phyloP scores from a whole-genome alignment of 2,329 filamentous ascomycete genomes.

The Talaromyces sp. region DNA sequence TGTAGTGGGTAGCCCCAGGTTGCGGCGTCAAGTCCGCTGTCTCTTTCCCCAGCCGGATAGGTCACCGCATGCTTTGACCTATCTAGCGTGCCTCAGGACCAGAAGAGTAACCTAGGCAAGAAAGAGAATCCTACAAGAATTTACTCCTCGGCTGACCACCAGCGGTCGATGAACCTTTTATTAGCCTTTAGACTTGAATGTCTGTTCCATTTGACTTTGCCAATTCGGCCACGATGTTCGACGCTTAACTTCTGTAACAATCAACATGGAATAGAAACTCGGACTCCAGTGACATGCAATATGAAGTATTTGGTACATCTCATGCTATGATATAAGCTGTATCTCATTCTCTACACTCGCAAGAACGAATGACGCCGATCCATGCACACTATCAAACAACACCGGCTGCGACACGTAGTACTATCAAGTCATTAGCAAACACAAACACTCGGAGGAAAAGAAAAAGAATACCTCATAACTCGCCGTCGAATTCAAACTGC shows the following conservation, averaged over 20 bases:
- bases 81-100: no score
- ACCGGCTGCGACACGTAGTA: conserved; percentile 25
- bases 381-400: conserved; percentile 24
- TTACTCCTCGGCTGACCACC: background rate
- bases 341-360: conserved; percentile 26
- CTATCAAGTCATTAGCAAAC: conserved; percentile 14
- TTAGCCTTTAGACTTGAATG: background rate
- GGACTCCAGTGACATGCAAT: background rate
- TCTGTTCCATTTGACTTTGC: background rate
- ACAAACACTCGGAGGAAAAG: background rate
- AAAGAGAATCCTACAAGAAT: background rate
- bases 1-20: background rate
- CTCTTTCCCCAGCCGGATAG: background rate
- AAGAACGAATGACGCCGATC: conserved; percentile 23
- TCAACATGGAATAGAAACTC: background rate
- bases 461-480: conserved; percentile 42
- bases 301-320: no score
- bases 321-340: background rate
- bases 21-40: background rate
- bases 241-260: background rate
- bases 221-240: background rate
- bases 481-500: conserved; percentile 47
- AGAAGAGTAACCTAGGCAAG: no score
- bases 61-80: background rate
- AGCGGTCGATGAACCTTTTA: background rate